phyloP scores from a whole-genome alignment of 768 basidiomycete genomes.

The Crassisporium funariophilum region DNA sequence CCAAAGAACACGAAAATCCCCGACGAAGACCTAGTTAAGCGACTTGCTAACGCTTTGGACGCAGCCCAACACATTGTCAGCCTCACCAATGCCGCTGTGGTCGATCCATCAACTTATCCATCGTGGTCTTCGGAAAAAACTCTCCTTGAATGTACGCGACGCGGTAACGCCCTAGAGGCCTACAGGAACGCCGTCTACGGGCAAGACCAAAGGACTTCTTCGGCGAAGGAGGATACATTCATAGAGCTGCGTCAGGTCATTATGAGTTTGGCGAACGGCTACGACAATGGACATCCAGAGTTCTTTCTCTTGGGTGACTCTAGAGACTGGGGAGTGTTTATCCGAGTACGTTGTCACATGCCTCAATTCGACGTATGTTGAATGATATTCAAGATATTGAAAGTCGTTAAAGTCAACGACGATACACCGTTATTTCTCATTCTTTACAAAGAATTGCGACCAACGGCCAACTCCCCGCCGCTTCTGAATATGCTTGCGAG shows the following conservation, averaged over 20 bases:
- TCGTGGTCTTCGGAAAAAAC: slow-evolving; percentile 19
- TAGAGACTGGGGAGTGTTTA: slow-evolving; percentile 24
- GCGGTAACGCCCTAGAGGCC: slow-evolving; percentile 24
- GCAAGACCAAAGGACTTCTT: slow-evolving; percentile 15
- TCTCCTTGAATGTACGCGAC: slow-evolving; percentile 21
- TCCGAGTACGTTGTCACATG: slow-evolving; percentile 20
- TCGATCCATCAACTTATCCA: slow-evolving; percentile 15
- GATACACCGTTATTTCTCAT: slow-evolving; percentile 27
- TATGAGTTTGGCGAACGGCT: slow-evolving; percentile 23
- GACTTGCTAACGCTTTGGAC: slow-evolving; percentile 25
- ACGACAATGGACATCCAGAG: slow-evolving; percentile 16
- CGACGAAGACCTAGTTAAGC: slow-evolving; percentile 24
- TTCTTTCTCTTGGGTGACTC: slow-evolving; percentile 24
- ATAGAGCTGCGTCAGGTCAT: slow-evolving; percentile 31
- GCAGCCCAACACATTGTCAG: slow-evolving; percentile 27
- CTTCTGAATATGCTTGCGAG: slow-evolving; percentile 12
- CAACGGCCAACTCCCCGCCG: slow-evolving; percentile 16
- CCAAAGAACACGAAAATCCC: slow-evolving; percentile 31
- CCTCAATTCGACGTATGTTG: background rate
- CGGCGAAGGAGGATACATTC: slow-evolving; percentile 30
- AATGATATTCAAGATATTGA: slow-evolving; percentile 21
- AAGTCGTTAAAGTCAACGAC: slow-evolving; percentile 22
- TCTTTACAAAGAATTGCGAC: slow-evolving; percentile 25
- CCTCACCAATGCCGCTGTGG: slow-evolving; percentile 14
- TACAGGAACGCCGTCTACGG: slow-evolving; percentile 14